Percentiles rank a stretch among this genome's conserved stretches.
These are phyloP conservation scores for Meripilus lineatus DNA, from an alignment of 1,284 basidiomycete genomes.

Conservation along the genomic window DNA sequence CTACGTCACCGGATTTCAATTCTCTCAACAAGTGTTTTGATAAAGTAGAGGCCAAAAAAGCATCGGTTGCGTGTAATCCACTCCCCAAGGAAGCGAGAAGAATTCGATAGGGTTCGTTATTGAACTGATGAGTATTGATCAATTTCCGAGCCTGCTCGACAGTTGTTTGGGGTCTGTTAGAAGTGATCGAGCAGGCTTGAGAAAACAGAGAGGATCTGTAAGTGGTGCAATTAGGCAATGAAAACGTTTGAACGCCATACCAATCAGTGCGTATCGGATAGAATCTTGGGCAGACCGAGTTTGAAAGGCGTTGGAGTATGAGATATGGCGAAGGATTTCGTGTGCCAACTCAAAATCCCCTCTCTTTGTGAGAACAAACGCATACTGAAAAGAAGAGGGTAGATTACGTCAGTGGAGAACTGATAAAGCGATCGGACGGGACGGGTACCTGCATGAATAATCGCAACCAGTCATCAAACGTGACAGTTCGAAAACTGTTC, in stretches of 20 bases:
- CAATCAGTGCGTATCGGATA: constrained; percentile 66
- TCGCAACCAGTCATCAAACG: constrained; percentile 81
- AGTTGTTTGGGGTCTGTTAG: constrained; percentile 50
- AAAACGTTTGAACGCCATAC: constrained; percentile 37
- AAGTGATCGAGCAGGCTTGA: constrained; percentile 67
- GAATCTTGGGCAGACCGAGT: constrained; percentile 60
- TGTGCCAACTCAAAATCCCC: constrained; percentile 66
- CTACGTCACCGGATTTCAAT: constrained; percentile 59
- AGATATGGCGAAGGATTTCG: constrained; percentile 77
- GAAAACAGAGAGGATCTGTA: background rate
- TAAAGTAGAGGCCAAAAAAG: constrained; percentile 70
- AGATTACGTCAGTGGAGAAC: no score
- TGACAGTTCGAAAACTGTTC: constrained; percentile 75
- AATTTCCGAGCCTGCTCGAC: constrained; percentile 75
- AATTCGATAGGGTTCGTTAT: constrained; percentile 78
- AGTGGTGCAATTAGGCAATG: background rate
- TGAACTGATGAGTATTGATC: constrained; percentile 67
- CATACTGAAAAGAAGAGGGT: constrained; percentile 56
- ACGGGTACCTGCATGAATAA: constrained; percentile 84
- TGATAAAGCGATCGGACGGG: no score
- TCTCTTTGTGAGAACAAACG: constrained; percentile 71
- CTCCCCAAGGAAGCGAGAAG: constrained; percentile 67
- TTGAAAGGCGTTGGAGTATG: constrained; percentile 75
- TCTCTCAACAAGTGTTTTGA: constrained; percentile 84
- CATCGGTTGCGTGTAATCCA: constrained; percentile 62